phyloP scores from a whole-genome alignment of 192 early-diverging fungal genomes.

The Coemansia sp. region DNA sequence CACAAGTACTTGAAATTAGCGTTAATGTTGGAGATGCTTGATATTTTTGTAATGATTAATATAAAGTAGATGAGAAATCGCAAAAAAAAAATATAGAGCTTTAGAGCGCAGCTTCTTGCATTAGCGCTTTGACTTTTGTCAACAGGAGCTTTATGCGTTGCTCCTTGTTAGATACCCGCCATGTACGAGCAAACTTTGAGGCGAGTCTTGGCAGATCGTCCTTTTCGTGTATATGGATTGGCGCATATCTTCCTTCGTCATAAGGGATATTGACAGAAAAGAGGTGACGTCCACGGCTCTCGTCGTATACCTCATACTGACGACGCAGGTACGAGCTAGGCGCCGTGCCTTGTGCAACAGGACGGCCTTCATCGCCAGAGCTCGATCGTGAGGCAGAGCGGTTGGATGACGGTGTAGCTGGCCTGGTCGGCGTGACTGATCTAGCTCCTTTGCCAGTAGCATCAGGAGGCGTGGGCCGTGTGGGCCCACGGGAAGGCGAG shows the following conservation, averaged over 20 bases:
- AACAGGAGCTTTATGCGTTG: conserved; percentile 48
- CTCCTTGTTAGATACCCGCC: conserved; percentile 53
- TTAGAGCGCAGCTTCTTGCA: conserved; percentile 35
- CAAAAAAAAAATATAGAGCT: conserved; percentile 9
- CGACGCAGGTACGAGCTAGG: conserved; percentile 37
- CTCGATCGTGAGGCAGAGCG: conserved; percentile 31
- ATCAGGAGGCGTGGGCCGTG: conserved; percentile 1
- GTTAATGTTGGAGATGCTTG: no score
- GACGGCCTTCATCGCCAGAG: conserved; percentile 34
- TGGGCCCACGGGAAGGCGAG: background rate
- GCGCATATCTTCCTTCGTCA: conserved; percentile 38
- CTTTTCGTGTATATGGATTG: conserved; percentile 53
- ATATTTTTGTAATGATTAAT: background rate
- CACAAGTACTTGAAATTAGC: no score
- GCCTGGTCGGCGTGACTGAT: conserved; percentile 29
- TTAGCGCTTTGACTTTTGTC: conserved; percentile 39
- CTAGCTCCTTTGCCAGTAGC: background rate
- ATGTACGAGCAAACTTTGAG: conserved; percentile 48
- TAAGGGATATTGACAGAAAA: conserved; percentile 53
- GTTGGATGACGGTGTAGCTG: conserved; percentile 10
- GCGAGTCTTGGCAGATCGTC: conserved; percentile 48
- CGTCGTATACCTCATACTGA: conserved; percentile 51
- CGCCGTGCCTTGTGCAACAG: conserved; percentile 1
- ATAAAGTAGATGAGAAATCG: background rate
- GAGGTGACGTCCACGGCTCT: conserved; percentile 48